Evolutionary conservation across 2,329 filamentous ascomycete genomes (phyloP).

Genomic region (Aspergillus uvarum): DNA sequence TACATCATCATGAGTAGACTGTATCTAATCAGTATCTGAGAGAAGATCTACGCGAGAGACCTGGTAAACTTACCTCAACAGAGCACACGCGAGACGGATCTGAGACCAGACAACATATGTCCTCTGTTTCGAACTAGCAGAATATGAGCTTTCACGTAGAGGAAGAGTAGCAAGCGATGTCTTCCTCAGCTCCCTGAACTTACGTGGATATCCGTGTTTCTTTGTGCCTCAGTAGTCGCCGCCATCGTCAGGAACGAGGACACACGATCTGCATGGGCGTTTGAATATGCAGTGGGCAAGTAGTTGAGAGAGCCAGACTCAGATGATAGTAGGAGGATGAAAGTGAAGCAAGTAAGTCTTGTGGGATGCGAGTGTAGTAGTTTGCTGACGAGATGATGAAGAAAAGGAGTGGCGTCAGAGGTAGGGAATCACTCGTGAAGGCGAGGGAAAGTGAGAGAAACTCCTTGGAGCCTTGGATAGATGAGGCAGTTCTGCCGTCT

Average conservation of each 20-base stretch:
- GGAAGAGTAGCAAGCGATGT: too few relatives aligned
- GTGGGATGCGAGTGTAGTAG: too few relatives aligned
- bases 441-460: too few relatives aligned
- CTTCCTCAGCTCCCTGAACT: neutral
- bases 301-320: too few relatives aligned
- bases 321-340: neutral
- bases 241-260: neutral
- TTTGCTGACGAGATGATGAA: neutral
- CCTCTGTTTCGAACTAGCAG: neutral
- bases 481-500: too few relatives aligned
- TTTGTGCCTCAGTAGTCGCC: neutral
- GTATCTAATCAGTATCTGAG: neutral
- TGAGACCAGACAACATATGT: neutral
- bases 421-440: too few relatives aligned
- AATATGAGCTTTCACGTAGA: neutral
- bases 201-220: neutral
- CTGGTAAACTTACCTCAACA: neutral
- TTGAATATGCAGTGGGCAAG: neutral
- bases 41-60: neutral
- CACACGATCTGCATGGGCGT: neutral
- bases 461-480: too few relatives aligned
- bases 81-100: neutral
- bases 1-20: constrained; percentile 22
- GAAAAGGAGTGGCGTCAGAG: too few relatives aligned
- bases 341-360: neutral